phyloP scores from a whole-genome alignment of 768 basidiomycete species.

The Mycena pura region DNA sequence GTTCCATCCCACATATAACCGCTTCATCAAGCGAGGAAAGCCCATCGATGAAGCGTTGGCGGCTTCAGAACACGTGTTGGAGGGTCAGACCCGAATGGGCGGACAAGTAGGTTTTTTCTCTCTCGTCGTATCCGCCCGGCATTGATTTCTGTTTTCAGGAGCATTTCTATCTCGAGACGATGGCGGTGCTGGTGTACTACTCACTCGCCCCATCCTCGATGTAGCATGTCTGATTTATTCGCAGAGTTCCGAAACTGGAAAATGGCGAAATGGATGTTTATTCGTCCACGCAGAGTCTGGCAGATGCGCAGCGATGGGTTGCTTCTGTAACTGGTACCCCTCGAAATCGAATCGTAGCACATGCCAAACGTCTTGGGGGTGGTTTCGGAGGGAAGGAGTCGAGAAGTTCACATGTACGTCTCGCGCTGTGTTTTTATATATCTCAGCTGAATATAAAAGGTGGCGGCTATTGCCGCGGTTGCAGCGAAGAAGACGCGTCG shows the following conservation, averaged over 20 bases:
- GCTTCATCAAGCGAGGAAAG: conserved; percentile 20
- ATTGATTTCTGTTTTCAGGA: conserved; percentile 1
- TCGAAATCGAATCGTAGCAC: conserved; percentile 27
- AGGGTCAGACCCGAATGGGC: conserved; percentile 27
- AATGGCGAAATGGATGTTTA: conserved; percentile 28
- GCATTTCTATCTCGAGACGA: conserved; percentile 29
- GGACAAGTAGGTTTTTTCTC: conserved; percentile 13
- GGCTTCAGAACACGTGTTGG: conserved; percentile 23
- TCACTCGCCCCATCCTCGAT: background rate
- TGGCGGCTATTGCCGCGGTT: conserved; percentile 26
- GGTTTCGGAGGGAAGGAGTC: conserved; percentile 30
- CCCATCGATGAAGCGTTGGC: conserved; percentile 23
- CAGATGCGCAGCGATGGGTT: conserved; percentile 24
- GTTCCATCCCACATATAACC: conserved; percentile 26
- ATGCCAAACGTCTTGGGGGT: conserved; percentile 27
- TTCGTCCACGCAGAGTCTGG: conserved; percentile 23
- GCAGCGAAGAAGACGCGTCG: conserved; percentile 28
- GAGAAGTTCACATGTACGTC: conserved; percentile 23
- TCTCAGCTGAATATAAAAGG: background rate
- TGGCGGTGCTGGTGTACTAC: conserved; percentile 25
- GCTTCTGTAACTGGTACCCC: conserved; percentile 21
- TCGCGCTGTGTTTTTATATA: background rate
- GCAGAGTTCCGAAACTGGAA: conserved; percentile 27
- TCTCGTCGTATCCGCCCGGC: background rate
- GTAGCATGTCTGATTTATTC: background rate